phyloP scores from a whole-genome alignment of 2,329 filamentous ascomycete species.

The Aspergillus aculeatus region DNA sequence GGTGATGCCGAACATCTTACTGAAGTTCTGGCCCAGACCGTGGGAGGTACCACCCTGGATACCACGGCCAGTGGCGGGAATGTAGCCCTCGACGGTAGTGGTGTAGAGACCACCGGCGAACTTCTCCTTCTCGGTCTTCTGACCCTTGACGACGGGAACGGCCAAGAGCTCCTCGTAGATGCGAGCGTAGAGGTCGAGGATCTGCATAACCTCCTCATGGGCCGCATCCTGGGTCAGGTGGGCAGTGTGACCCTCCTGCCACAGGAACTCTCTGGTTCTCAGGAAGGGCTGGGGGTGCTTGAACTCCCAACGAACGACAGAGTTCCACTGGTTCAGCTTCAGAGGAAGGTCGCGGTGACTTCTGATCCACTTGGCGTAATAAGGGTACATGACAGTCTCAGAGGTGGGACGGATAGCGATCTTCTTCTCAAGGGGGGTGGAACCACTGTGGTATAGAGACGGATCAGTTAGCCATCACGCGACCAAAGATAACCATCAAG shows the following conservation, averaged over 20 bases:
- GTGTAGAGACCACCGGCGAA: slow-evolving; percentile 97
- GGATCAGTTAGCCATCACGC: slow-evolving; percentile 21
- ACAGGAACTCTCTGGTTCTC: slow-evolving; percentile 89
- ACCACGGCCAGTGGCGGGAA: slow-evolving; percentile 89
- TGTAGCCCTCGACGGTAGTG: slow-evolving; percentile 94
- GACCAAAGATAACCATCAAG: slow-evolving; percentile 7
- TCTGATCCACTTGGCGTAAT: slow-evolving; percentile 96
- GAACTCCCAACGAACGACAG: slow-evolving; percentile 91
- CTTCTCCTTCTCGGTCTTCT: slow-evolving; percentile 97
- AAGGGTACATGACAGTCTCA: slow-evolving; percentile 88
- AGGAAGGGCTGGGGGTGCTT: slow-evolving; percentile 87
- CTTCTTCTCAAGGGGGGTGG: slow-evolving; percentile 83
- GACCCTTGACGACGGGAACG: slow-evolving; percentile 88
- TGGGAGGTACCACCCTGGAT: slow-evolving; percentile 97
- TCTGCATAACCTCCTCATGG: slow-evolving; percentile 82
- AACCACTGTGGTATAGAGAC: slow-evolving; percentile 59
- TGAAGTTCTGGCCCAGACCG: slow-evolving; percentile 95
- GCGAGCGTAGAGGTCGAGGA: slow-evolving; percentile 86
- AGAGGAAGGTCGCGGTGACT: slow-evolving; percentile 92
- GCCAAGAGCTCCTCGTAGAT: slow-evolving; percentile 93
- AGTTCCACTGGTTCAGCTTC: slow-evolving; percentile 98
- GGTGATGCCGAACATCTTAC: slow-evolving; percentile 98
- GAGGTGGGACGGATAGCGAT: slow-evolving; percentile 69
- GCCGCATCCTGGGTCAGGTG: slow-evolving; percentile 82
- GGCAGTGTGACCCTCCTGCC: slow-evolving; percentile 96